A percentile compares a stretch with the other conserved stretches of the same genome.
Conservation (phyloP, 345 rosid genomes). For the Erodium maritimum region DNA sequence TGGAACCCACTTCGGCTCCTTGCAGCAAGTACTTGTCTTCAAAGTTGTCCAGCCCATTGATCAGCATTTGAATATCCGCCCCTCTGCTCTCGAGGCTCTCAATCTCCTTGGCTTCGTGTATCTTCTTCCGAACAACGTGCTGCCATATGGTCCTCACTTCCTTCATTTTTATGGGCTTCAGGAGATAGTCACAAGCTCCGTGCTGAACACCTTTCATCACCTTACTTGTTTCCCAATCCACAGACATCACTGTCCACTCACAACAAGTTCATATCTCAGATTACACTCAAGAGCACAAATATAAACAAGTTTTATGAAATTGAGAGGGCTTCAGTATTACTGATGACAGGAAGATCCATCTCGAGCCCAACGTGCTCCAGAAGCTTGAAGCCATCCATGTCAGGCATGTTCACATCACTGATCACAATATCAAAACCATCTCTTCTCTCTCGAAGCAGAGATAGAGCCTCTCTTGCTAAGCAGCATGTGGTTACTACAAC, state of each 20-base stretch:
- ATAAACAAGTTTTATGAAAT: slow-evolving; percentile 7
- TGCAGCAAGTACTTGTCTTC: slow-evolving; percentile 35
- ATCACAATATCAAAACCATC: slow-evolving; percentile 85
- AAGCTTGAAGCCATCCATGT: slow-evolving; percentile 97
- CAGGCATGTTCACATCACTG: slow-evolving; percentile 99
- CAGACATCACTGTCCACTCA: slow-evolving; percentile 72
- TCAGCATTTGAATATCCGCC: slow-evolving; percentile 28
- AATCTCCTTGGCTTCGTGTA: slow-evolving; percentile 68
- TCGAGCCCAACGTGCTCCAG: slow-evolving; percentile 92
- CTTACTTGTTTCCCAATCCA: slow-evolving; percentile 82
- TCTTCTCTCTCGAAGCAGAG: slow-evolving; percentile 67
- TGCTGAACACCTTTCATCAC: slow-evolving; percentile 96
- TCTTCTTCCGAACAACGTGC: slow-evolving; percentile 76
- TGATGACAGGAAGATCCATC: slow-evolving; percentile 92
- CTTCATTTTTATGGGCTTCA: slow-evolving; percentile 92
- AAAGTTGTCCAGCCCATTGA: slow-evolving; percentile 34
- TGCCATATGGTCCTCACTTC: slow-evolving; percentile 96
- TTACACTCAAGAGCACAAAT: background rate
- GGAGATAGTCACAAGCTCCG: slow-evolving; percentile 93
- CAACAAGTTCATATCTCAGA: slow-evolving; percentile 12
- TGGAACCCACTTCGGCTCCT: slow-evolving; percentile 47
- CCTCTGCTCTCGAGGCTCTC: slow-evolving; percentile 49
- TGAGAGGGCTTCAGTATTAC: slow-evolving; percentile 36
- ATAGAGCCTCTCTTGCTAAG: slow-evolving; percentile 79
- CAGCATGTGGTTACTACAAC: slow-evolving; percentile 71